Base-by-base conservation (phyloP, 176 grass and related monocot species). In the Oryza punctata region DNA sequence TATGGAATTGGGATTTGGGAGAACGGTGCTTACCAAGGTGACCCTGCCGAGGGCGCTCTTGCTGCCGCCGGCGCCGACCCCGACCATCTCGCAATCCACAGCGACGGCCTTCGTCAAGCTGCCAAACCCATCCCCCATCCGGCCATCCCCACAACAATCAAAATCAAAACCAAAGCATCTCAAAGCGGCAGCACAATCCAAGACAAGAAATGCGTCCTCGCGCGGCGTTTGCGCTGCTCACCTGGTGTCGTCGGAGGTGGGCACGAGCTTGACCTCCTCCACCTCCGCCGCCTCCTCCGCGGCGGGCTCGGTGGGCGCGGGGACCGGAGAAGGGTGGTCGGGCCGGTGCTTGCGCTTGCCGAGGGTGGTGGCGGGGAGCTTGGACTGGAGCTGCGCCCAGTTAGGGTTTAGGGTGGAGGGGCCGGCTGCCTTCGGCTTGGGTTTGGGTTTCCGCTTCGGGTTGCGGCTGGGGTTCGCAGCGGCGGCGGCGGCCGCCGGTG, bases 1-100 rank as follows among this genome's bases (percentile, higher is more conserved):
- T 60, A 19, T 10, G 2, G 2, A 21, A 24, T 61, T n/a, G 57
- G 0, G 8, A 21, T 11, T 61, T n/a, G 57, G n/a, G 5, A 65
- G 41, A 69, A 60, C 61, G 26, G 6, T 40, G 46, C 64, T 75
- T 73, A 98, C 96, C 87, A 98, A 87, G 50, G 93, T 96, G 67
- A 94, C 80, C 80, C 93, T 91, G 46, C 89, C 93, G 63, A 99
- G 86, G 25, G 96, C 93, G 69, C 87, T 99, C 78, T 94, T 96
- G 80, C 60, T 79, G 45, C 89, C 93, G 41, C 84, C 72, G 9
- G 81, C 46, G n/a, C 93, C 86, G 21, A 98, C 89, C 13, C 91
- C 93, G 57, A 98, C 93, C 96, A 98, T 98, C 89, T 98, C 93
- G 61, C 93, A 98, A 37, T 98, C 96, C 69, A 98, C 78, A 12